Evolutionary conservation across 148 eudicot species (phyloP), one percentile per base, ranked within the genome.

Genomic region (Vaccinium darrowii): DNA sequence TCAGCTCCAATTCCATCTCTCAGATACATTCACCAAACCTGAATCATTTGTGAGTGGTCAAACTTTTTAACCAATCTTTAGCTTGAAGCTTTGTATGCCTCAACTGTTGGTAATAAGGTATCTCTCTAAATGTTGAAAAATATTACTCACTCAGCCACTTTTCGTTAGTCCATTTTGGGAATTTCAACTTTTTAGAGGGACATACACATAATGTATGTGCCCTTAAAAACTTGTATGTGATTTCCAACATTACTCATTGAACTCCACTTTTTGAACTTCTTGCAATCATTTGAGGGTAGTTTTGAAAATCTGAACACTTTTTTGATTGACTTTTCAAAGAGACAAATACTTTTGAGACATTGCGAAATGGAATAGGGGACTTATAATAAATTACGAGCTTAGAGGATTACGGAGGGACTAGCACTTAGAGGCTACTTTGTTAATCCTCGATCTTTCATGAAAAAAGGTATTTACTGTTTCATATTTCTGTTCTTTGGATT

Each of bases 11-110:
- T 88, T 88, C 89, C 90, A 92, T 86, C 91, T 92, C 65, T 91
- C 95, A 84, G 94, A 94, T 90, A 90, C 98, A 85, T 93, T 92
- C 91, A 93, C 91, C 27, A 91, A 90, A 78, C 97, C 99, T 85
- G 95, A 90, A 83, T 92, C 93, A 81, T 86, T 89, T 87, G 99
- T 96, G 87, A 96, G 99, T 95, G 81, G 23, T 84, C 74, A 21
- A 54, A 63, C 69, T 30, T 53, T 80, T 72, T 65, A 11, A 27
- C 15, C 15, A 25, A 67, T 69, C 74, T 69, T 69, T 69, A 69
- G 39, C 74, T 69, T 4, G 74, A 69, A 27, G 74, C 18, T 27
- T 27, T 69, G 39, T 69, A 27, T 69, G 74, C 74, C 74, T 27
- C 43, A 69, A 25, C 73, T 12, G 36, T 25, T 25, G 7, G 36